These are phyloP conservation scores for Orobanche coerulescens DNA, from an alignment of 257 asterid genomes.

Conservation along the genomic window DNA sequence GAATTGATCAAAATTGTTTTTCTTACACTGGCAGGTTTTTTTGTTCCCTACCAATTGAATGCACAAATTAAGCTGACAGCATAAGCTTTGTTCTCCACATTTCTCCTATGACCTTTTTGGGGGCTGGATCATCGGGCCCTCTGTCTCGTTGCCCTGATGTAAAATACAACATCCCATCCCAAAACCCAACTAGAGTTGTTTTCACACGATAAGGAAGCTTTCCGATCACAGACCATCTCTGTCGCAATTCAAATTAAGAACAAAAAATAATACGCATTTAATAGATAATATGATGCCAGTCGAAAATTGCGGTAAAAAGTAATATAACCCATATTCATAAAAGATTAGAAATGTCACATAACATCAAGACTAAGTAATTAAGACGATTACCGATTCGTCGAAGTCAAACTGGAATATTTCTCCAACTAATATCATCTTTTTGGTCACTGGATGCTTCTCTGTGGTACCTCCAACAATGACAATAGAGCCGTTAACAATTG, in stretches of 20 bases:
- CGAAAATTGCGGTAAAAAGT: background rate
- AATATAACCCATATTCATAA: no score
- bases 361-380: background rate
- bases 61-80: background rate
- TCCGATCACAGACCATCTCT: constrained; percentile 69
- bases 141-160: constrained; percentile 85
- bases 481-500: constrained; percentile 44
- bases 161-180: constrained; percentile 67
- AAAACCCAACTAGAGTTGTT: constrained; percentile 50
- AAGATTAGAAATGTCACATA: no score
- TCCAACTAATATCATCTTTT: constrained; percentile 67
- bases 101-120: constrained; percentile 55
- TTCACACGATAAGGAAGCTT: constrained; percentile 59
- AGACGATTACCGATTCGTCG: constrained; percentile 38
- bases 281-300: background rate
- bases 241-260: constrained; percentile 8
- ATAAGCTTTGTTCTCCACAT: constrained; percentile 58
- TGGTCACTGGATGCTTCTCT: constrained; percentile 61
- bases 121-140: constrained; percentile 69
- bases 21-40: background rate
- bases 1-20: background rate
- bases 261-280: background rate
- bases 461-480: constrained; percentile 64
- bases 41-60: background rate
- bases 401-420: constrained; percentile 55